Base-by-base conservation (phyloP, 345 rosid genomes). In the Eucalyptus erythrocorys region DNA sequence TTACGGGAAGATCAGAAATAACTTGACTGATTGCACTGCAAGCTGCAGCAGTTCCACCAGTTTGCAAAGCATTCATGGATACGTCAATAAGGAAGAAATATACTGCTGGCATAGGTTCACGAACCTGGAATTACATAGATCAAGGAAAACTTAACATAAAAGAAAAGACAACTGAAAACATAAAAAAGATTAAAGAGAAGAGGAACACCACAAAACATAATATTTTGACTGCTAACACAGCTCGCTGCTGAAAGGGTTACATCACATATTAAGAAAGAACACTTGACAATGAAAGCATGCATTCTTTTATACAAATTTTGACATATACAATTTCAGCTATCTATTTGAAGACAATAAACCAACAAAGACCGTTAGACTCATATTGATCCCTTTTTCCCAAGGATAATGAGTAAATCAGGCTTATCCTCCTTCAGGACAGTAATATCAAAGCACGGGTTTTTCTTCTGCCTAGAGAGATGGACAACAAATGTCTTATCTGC, bases 51-150 rank as follows among this genome's bases (percentile, higher is more conserved):
- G 99, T 95, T 87, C 99, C 99, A 91, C 99, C 98, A 55, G 97
- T 98, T 92, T 95, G 99, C 89, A 98, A 87, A 21, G 98, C 98
- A 95, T 96, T 95, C 97, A 96, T 93, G 61, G 99, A 97, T 87
- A 98, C 99, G 93, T 98, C 99, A 92, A 98, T 91, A 71, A 96
- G 97, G 92, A 97, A 97, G 95, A 98, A 97, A 91, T 94, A 97
- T 47, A 98, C 97, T 22, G 98, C 97, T 30, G 98, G 99, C 99
- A 98, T 98, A 86, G 99, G 99, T 89, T 98, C 99, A 87, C 99
- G 98, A 88, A 97, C 94, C 99, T 98, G 93, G 76, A 87, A 92
- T 82, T 50, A 30, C 57, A 86, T 48, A 90, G 87, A 88, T 51
- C 8, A 89, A 76, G 61, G 19, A 82, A 88, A 86, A 48, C 90